Evolutionary conservation across 2,329 filamentous ascomycete species (phyloP), one percentile per base, ranked within the genome.

Genomic region (Ophiocordyceps camponoti-floridani): DNA sequence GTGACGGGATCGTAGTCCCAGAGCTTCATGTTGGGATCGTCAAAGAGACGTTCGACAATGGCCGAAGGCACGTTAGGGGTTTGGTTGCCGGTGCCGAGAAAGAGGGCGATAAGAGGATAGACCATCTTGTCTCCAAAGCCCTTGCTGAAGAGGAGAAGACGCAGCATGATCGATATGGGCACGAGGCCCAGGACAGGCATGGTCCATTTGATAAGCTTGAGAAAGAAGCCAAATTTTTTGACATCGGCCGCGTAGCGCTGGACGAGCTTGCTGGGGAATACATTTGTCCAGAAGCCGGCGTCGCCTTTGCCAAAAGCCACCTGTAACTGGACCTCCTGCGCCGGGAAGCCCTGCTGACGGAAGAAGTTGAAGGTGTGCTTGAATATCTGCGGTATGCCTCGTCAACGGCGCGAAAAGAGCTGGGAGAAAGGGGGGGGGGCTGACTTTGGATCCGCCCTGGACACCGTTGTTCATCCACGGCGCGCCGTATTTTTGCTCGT

Each of bases 31-130:
- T 72, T 73, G 0, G 72, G 71, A 46, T 74, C 70, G 46, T 74
- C 63, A 43, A 75, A 77, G 0, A 79, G 57, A 4, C 73, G 61
- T 54, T 79, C 73, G 4, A 86, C 64, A 31, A 86, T 77, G 23
- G 80, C 78, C 40, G 71, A 73, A 0, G 81, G 76, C 0, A 86
- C 80, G 49, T 84, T 76, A 0, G 80, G 75, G 0, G 81, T 82
- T 52, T 83, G 78, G 51, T 86, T 86, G 1, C 82, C 80, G 0
- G 82, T 85, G 0, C 82, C 82, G 0, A 86, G 64, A 54, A 87
- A 85, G 1, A 86, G 63, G 0, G 82, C 82, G 30, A 84, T 73
- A 56, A 86, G 73, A 1, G 82, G 82, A 46, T 82, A 68, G 0
- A 81, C 76, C 59, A 86, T 78, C 33, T 75, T 77, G 53, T 85